These are phyloP conservation scores for Pezicula radicicola DNA, from an alignment of 2,329 filamentous ascomycete genomes.

Conservation along the genomic window DNA sequence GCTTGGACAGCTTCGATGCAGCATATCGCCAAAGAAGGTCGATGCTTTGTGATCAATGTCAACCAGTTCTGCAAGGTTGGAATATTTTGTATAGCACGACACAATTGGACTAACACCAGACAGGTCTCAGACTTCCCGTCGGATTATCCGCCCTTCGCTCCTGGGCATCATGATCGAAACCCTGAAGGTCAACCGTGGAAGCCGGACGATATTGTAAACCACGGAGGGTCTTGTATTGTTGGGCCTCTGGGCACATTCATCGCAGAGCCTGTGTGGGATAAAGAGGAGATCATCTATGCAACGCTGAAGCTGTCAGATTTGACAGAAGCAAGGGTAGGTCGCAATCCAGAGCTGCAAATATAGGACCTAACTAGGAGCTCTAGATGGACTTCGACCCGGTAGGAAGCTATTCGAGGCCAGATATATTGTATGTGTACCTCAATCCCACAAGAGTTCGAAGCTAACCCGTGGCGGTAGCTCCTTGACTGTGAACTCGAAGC, in stretches of 20 bases:
- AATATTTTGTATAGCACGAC: not conserved
- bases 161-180: conserved; percentile 34
- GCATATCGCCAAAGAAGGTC: conserved; percentile 42
- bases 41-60: conserved; percentile 39
- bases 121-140: conserved; percentile 34
- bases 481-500: conserved; percentile 3
- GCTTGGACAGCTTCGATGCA: conserved; percentile 39
- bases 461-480: not conserved
- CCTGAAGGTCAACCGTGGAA: conserved; percentile 35
- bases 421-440: conserved; percentile 33
- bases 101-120: not conserved
- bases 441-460: not conserved
- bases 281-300: conserved; percentile 36
- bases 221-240: conserved; percentile 38
- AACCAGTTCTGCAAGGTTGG: conserved; percentile 37
- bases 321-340: conserved; percentile 33
- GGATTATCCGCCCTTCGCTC: conserved; percentile 38
- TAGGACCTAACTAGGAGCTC: not conserved
- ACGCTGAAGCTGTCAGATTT: conserved; percentile 31
- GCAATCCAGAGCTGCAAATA: not conserved
- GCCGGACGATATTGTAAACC: conserved; percentile 35
- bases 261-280: conserved; percentile 37
- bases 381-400: conserved; percentile 40
- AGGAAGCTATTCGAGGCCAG: conserved; percentile 37
- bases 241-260: conserved; percentile 35